A percentile compares a stretch with the other conserved stretches of the same genome.
Evolutionary conservation across 108 stramenopile genomes (phyloP).

Genomic region (Phaeodactylum tricornutum): DNA sequence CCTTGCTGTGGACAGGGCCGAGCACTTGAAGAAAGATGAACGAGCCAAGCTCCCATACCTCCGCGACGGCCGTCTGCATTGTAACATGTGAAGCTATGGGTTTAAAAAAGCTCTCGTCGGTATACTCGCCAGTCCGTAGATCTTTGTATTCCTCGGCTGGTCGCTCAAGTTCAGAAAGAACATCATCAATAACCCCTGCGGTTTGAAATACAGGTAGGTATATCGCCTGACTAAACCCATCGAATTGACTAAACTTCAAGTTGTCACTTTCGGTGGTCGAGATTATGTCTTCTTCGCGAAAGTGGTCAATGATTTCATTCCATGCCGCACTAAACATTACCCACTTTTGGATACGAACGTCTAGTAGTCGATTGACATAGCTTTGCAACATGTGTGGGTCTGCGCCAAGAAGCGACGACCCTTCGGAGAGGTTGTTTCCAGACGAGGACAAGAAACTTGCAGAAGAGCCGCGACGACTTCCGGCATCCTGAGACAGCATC

Average conservation of each 20-base stretch:
- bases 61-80: slow-evolving; percentile 89
- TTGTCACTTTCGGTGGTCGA: slow-evolving; percentile 88
- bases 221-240: slow-evolving; percentile 89
- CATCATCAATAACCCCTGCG: slow-evolving; percentile 91
- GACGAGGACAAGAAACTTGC: slow-evolving; percentile 52
- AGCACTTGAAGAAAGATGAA: slow-evolving; percentile 68
- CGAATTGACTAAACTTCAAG: slow-evolving; percentile 90
- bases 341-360: slow-evolving; percentile 95
- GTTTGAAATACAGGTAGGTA: slow-evolving; percentile 97
- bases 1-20: slow-evolving; percentile 75
- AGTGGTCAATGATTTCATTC: slow-evolving; percentile 94
- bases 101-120: slow-evolving; percentile 72
- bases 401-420: slow-evolving; percentile 52
- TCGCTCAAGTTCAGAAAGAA: slow-evolving; percentile 68
- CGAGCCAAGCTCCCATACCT: slow-evolving; percentile 91
- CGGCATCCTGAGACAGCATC: slow-evolving; percentile 85
- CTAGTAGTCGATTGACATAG: slow-evolving; percentile 83
- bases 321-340: slow-evolving; percentile 94
- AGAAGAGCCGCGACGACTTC: slow-evolving; percentile 74
- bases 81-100: slow-evolving; percentile 77
- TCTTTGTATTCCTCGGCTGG: slow-evolving; percentile 52
- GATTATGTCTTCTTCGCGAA: slow-evolving; percentile 87
- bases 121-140: slow-evolving; percentile 29
- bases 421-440: slow-evolving; percentile 23
- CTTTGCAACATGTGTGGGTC: slow-evolving; percentile 73